Evolutionary conservation across 2,329 filamentous ascomycete species (phyloP).

Genomic region (Diaporthe eres): DNA sequence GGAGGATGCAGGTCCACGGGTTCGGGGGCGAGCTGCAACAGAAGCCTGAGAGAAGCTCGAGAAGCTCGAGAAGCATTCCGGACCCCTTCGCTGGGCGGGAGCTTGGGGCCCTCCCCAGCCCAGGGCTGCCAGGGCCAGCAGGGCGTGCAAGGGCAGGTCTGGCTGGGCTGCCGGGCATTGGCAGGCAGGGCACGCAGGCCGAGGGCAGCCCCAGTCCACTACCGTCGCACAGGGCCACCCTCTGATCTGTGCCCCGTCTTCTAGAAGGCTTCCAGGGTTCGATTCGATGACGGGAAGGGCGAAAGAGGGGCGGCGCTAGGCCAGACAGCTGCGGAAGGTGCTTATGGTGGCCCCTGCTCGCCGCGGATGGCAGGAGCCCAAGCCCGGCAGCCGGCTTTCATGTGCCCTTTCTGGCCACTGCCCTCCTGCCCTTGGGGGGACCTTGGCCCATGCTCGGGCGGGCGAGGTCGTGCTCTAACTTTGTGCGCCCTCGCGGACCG

Average conservation of each 20-base stretch:
- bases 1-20: conserved; percentile 35
- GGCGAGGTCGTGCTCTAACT: neutral
- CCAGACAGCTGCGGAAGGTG: conserved; percentile 22
- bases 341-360: conserved; percentile 37
- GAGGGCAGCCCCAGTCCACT: conserved; percentile 5
- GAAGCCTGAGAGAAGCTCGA: conserved; percentile 42
- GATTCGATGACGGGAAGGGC: conserved; percentile 37
- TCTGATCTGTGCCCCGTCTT: conserved; percentile 39
- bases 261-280: conserved; percentile 43
- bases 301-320: conserved; percentile 31
- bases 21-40: conserved; percentile 40
- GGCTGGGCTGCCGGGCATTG: conserved; percentile 25
- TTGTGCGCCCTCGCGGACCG: too few species aligned
- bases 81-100: conserved; percentile 24
- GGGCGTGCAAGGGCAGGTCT: neutral
- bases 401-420: conserved; percentile 27
- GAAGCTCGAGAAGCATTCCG: conserved; percentile 30
- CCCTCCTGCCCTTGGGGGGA: neutral
- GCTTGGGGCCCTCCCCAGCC: neutral
- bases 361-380: conserved; percentile 37
- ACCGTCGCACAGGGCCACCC: conserved; percentile 24
- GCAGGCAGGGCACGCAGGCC: conserved; percentile 5
- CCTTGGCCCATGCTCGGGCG: neutral
- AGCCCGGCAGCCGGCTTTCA: conserved; percentile 35
- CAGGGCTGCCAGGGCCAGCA: neutral